Percentiles rank a stretch among this genome's conserved stretches.
These are phyloP conservation scores for Orbilia quercus DNA, from an alignment of 2,329 filamentous ascomycete genomes.

Conservation along the genomic window DNA sequence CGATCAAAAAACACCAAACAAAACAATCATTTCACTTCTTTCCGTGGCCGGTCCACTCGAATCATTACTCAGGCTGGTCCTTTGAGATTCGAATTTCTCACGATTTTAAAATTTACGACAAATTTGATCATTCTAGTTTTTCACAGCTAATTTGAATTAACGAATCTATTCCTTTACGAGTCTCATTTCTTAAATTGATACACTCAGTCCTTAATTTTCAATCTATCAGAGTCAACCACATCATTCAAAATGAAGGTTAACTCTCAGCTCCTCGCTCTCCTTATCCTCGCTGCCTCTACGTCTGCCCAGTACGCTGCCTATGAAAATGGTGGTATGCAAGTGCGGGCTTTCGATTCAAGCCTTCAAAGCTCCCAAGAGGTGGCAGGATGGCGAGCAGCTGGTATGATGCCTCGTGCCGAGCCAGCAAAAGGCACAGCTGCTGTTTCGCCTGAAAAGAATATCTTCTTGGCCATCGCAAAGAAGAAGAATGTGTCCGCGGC, in stretches of 20 bases:
- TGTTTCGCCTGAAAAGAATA: conserved; percentile 12
- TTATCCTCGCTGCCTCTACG: conserved; percentile 18
- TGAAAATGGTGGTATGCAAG: not conserved
- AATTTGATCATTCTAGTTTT: not conserved
- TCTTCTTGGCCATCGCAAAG: conserved; percentile 17
- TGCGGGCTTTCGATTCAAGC: not conserved
- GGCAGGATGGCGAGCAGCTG: not conserved
- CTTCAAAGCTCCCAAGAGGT: not conserved
- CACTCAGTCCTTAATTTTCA: not conserved
- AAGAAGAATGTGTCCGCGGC: conserved; percentile 12
- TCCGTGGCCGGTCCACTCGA: conserved; percentile 45
- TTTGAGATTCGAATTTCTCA: conserved; percentile 12
- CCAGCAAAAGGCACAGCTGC: conserved; percentile 3
- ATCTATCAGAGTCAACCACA: too few species aligned
- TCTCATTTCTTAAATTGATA: too few species aligned
- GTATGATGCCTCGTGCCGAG: conserved; percentile 11
- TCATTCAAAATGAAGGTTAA: conserved; percentile 45
- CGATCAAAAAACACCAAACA: conserved; percentile 23
- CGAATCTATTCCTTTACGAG: not conserved
- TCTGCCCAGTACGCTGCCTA: conserved; percentile 4
- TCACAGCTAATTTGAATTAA: not conserved
- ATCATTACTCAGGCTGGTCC: conserved; percentile 29
- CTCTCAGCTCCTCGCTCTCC: conserved; percentile 16
- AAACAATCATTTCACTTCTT: conserved; percentile 5
- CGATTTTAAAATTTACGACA: conserved; percentile 16